A percentile compares a stretch with the other conserved stretches of the same genome.
Evolutionary conservation across 176 grass and related monocot species (phyloP).

Genomic region (Triticum turgidum): DNA sequence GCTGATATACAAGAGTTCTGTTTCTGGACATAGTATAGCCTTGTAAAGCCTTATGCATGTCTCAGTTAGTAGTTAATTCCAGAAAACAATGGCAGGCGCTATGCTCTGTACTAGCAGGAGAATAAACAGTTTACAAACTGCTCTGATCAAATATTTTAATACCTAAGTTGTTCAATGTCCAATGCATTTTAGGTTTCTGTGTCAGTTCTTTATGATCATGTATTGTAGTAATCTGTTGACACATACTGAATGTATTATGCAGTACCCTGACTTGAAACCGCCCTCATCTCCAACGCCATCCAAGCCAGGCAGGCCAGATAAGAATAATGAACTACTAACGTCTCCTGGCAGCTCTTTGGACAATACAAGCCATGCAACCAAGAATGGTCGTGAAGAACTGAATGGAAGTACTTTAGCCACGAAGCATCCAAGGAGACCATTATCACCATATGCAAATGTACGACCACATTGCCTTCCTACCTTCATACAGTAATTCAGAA

Average conservation of each 20-base stretch:
- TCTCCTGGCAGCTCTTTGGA: slow-evolving; percentile 24
- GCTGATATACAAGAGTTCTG: neutral
- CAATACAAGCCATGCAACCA: neutral
- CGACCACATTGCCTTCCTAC: slow-evolving; percentile 20
- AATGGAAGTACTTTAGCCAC: slow-evolving; percentile 25
- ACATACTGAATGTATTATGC: slow-evolving; percentile 26
- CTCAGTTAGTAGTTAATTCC: neutral
- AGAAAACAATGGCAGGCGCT: neutral
- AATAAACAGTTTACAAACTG: neutral
- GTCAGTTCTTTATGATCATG: neutral
- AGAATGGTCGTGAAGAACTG: slow-evolving; percentile 26
- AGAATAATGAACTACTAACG: slow-evolving; percentile 18
- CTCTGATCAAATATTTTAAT: neutral
- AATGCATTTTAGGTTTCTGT: neutral
- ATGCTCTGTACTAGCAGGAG: neutral
- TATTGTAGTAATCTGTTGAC: neutral
- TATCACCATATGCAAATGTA: slow-evolving; percentile 72
- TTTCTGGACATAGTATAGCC: neutral
- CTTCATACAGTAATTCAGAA: neutral
- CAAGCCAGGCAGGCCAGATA: slow-evolving; percentile 23
- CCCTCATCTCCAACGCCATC: slow-evolving; percentile 47
- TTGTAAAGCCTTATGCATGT: neutral
- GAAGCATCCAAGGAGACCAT: slow-evolving; percentile 32
- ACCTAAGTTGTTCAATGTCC: neutral
- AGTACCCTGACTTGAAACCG: slow-evolving; percentile 62